Base-by-base conservation (phyloP, 805 yeast genomes). In the Ogataea degrootiae region DNA sequence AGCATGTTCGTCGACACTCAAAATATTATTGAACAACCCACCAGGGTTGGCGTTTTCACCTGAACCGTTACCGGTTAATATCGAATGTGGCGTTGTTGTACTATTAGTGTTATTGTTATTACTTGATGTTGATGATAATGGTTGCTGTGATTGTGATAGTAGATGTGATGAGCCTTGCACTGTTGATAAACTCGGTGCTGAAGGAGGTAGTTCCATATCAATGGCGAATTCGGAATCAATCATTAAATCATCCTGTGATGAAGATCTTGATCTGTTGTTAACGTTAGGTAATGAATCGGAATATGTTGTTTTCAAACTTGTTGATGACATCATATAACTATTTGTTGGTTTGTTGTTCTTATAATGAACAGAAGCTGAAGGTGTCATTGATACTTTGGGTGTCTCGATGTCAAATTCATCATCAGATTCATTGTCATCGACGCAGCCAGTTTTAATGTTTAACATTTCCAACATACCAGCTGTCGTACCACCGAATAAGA, bases 381-480 rank as follows among this genome's bases (percentile, higher is more conserved):
- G n/a, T 62, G 70, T 50, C 19, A 41, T 26, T 26, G 9, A 26
- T 26, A 26, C 39, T 45, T 47, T 48, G 45, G 87, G 76, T 36
- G 87, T 86, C 67, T 91, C 97, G 42, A 90, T 85, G 61, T 92
- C 97, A 64, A 92, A 92, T 64, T 94, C 99, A 60, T 94, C 98
- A 66, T 94, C 99, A 43, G 89, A 81, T 37, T 83, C 91, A 47
- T 69, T 77, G 48, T 88, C 96, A 55, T 84, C 92, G 17, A 87
- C 75, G 53, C 92, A 88, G 1, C 99, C 99, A 2, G 96, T 86
- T 57, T 86, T 85, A 57, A 94, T 95, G 41, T 95, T 94, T 56
- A 94, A 73, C 55, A 92, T 87, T 64, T 94, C 99, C 50, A 94
- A 77, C 99, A 94, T 94, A 40, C 96, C 87, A 1, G 99, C 97